phyloP scores from a whole-genome alignment of 139 green algal species.

The Closterium sp. region DNA sequence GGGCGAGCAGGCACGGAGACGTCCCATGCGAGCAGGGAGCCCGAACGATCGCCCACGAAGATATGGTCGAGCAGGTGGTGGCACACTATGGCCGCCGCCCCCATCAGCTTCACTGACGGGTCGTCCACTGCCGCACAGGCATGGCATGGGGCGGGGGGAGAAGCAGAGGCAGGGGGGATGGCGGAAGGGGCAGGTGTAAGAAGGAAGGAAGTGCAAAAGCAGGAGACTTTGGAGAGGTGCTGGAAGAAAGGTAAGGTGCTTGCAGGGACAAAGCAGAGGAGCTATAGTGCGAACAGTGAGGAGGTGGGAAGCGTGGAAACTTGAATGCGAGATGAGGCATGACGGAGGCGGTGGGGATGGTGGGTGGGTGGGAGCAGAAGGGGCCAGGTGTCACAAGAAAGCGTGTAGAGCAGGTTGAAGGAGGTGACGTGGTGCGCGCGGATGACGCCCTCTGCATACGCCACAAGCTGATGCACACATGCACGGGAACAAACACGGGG shows the following conservation, averaged over 20 bases:
- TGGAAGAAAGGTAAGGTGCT: not conserved
- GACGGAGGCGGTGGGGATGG: not conserved
- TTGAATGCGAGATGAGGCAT: not conserved
- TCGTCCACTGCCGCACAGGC: constrained; percentile 22
- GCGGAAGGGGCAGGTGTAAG: not conserved
- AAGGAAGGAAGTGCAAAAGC: not conserved
- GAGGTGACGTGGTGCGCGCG: constrained; percentile 35
- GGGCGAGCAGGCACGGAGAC: constrained; percentile 12
- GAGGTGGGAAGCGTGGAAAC: not conserved
- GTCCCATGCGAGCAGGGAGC: constrained; percentile 35
- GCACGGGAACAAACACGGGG: not conserved
- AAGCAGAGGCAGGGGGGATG: not conserved
- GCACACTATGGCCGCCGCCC: constrained; percentile 39
- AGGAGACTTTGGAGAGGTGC: not conserved
- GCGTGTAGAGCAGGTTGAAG: constrained; percentile 37
- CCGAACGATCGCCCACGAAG: constrained; percentile 42
- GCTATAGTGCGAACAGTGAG: not conserved
- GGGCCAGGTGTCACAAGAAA: not conserved
- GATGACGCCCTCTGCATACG: constrained; percentile 38
- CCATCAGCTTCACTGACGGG: constrained; percentile 30
- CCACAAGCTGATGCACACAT: constrained; percentile 38
- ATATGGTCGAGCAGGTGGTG: constrained; percentile 31
- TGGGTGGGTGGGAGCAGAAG: not conserved
- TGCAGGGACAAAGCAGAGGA: not conserved
- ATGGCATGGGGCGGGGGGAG: not conserved